Conservation (phyloP, 208 protist genomes). For the Acanthamoeba healyi region DNA sequence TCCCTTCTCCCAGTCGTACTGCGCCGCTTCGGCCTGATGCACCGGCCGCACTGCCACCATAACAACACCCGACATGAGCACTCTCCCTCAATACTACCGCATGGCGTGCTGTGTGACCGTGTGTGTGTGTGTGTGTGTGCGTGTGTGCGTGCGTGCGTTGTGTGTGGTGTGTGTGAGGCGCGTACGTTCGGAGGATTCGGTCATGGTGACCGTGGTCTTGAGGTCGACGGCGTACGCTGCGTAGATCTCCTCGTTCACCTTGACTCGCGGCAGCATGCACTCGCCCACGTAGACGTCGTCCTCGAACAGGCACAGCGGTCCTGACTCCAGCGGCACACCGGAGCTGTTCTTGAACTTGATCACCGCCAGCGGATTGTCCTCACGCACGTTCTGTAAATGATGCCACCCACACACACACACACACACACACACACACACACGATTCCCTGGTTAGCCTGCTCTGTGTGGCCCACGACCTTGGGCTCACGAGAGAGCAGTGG, state of each 20-base stretch:
- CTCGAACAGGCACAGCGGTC: conserved; percentile 51
- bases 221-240: conserved; percentile 45
- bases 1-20: not conserved
- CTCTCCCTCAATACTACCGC: not conserved
- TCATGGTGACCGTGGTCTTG: conserved; percentile 60
- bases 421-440: too few species aligned
- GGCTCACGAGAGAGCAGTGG: too few species aligned
- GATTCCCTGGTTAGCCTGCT: too few species aligned
- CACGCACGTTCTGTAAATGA: conserved; percentile 3
- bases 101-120: not conserved
- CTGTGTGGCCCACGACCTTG: too few species aligned
- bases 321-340: conserved; percentile 1
- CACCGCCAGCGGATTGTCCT: conserved; percentile 64
- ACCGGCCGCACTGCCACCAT: not conserved
- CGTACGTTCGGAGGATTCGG: conserved; percentile 31
- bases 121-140: not conserved
- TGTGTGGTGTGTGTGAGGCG: not conserved
- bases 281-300: conserved; percentile 56
- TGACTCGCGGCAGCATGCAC: conserved; percentile 40
- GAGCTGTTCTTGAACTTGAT: conserved; percentile 65
- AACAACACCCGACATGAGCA: not conserved
- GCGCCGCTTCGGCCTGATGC: not conserved
- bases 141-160: not conserved
- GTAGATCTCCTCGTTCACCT: conserved; percentile 53
- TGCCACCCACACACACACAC: not conserved